A percentile compares a stretch with the other conserved stretches of the same genome.
These are phyloP conservation scores for Castanea mollissima DNA, from an alignment of 306 rosid species.

Conservation along the genomic window DNA sequence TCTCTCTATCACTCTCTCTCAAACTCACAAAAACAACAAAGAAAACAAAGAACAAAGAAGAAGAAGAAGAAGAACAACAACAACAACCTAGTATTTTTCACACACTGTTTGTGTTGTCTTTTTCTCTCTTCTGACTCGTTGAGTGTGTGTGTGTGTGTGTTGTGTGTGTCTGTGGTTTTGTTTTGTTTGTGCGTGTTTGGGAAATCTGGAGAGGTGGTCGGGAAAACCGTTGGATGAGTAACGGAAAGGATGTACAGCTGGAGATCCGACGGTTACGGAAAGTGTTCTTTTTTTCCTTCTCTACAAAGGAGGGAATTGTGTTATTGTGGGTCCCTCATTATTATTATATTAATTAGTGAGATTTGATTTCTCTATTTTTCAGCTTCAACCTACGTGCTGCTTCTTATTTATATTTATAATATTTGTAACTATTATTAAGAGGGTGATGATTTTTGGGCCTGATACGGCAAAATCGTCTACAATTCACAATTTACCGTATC, in stretches of 20 bases:
- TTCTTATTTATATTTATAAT: too few species aligned
- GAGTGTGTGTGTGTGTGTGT: too few species aligned
- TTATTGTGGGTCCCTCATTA: slow-evolving; percentile 25
- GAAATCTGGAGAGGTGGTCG: slow-evolving; percentile 3
- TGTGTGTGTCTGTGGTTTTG: background rate
- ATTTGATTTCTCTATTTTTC: background rate
- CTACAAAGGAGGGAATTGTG: slow-evolving; percentile 2
- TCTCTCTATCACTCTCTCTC: background rate
- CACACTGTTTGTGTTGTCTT: too few species aligned
- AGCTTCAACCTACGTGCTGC: background rate
- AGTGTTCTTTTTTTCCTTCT: background rate
- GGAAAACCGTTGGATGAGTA: slow-evolving; percentile 20
- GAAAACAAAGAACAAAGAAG: too few species aligned
- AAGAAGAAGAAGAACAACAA: too few species aligned
- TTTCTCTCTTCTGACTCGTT: too few species aligned
- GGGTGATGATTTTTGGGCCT: too few species aligned
- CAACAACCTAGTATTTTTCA: too few species aligned
- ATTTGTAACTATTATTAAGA: too few species aligned
- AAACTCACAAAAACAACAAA: too few species aligned
- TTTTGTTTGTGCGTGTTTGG: slow-evolving; percentile 3
- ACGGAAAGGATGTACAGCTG: slow-evolving; percentile 16
- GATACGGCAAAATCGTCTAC: too few species aligned
- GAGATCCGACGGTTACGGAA: slow-evolving; percentile 40
- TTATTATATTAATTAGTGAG: too few species aligned
- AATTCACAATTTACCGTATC: fast-evolving